Evolutionary conservation across 768 basidiomycete species (phyloP).

Genomic region (Amanita rubescens): DNA sequence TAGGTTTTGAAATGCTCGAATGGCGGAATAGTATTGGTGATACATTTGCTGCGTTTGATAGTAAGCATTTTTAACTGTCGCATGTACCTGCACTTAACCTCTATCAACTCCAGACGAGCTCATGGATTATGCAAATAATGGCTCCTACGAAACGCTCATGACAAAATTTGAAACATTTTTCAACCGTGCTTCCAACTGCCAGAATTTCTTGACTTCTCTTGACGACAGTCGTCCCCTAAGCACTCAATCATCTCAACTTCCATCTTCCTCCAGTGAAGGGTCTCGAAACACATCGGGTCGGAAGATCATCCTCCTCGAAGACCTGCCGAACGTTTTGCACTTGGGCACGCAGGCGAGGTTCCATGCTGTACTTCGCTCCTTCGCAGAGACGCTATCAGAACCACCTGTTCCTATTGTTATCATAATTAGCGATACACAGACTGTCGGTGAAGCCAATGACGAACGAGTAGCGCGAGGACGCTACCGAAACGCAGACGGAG

Average conservation of each 20-base stretch:
- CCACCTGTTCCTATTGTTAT: conserved; percentile 65
- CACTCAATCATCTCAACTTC: conserved; percentile 8
- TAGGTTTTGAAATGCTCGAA: conserved; percentile 77
- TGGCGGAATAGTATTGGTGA: conserved; percentile 73
- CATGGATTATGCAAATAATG: background rate
- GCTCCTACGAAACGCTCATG: conserved; percentile 39
- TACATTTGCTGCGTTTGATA: conserved; percentile 14
- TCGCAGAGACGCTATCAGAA: conserved; percentile 34
- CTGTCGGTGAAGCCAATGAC: conserved; percentile 61
- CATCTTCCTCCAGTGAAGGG: conserved; percentile 4
- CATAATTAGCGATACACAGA: conserved; percentile 76
- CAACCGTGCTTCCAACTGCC: conserved; percentile 56
- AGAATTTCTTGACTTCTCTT: conserved; percentile 50
- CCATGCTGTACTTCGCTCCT: conserved; percentile 56
- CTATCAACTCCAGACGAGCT: background rate
- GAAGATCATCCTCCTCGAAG: conserved; percentile 76
- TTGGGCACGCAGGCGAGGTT: conserved; percentile 59
- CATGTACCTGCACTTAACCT: background rate
- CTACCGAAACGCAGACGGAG: conserved; percentile 15
- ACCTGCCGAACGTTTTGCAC: conserved; percentile 88
- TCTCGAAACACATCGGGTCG: conserved; percentile 20
- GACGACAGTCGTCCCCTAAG: conserved; percentile 5
- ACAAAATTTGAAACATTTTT: conserved; percentile 75
- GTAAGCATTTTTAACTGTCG: background rate
- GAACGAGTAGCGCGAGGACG: conserved; percentile 36